Evolutionary conservation across 495 filamentous ascomycete species (phyloP), one percentile per base, ranked within the genome.

Genomic region (Wilcoxina mikolae): DNA sequence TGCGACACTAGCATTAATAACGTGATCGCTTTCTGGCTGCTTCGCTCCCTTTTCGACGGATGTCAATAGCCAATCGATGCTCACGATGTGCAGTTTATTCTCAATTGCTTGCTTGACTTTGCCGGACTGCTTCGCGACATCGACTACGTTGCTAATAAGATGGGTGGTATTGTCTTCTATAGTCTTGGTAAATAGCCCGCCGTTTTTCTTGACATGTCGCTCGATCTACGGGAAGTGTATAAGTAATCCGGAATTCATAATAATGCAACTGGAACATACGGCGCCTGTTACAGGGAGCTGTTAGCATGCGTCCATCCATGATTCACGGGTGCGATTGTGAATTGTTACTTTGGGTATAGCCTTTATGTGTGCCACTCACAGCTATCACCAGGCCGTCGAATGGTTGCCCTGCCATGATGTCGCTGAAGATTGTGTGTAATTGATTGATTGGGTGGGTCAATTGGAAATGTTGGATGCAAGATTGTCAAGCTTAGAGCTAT

Each of bases 321-420:
- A n/a, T n/a, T n/a, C n/a, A n/a, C n/a, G n/a, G n/a, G n/a, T n/a
- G n/a, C n/a, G n/a, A n/a, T n/a, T n/a, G n/a, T n/a, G n/a, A n/a
- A n/a, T n/a, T 23, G 9, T 12, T 59, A 75, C 75, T 67, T 58
- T 85, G 82, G 12, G 72, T 74, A 17, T 68, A 66, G 4, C 71
- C 70, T 0, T 74, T 71, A 48, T 85, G 78, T 0, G 73, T 72
- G 20, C 83, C 82, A 55, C 76, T 78, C 24, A 83, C 63, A n/a
- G 73, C 76, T 35, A 87, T 71, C 12, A 66, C 68, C 27, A 74
- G 12, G 46, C 27, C 20, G 25, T 9, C 46, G 46, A 49, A 29
- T 28, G n/a, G 2, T 27, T 27, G 35, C n/a, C n/a, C n/a, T n/a
- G n/a, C n/a, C n/a, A n/a, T n/a, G n/a, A n/a, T n/a, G n/a, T n/a